Percentiles rank a stretch among this genome's conserved stretches.
phyloP scores from a whole-genome alignment of 2,329 filamentous ascomycete species.

The Aspergillus sp. region DNA sequence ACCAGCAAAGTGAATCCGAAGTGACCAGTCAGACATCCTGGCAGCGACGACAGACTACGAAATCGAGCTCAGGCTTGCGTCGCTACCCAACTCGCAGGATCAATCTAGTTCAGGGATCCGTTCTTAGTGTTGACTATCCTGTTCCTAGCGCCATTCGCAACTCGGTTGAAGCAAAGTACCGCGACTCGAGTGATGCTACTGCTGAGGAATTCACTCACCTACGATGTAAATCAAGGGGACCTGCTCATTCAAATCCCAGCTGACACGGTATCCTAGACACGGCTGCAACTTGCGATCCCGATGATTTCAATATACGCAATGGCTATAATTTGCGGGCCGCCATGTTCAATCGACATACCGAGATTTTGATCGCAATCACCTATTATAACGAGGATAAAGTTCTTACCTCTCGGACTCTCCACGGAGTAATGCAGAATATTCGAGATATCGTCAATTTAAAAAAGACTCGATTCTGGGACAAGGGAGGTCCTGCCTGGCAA shows the following conservation, averaged over 20 bases:
- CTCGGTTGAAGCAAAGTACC: slow-evolving; percentile 88
- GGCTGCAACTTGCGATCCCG: slow-evolving; percentile 94
- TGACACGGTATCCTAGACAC: slow-evolving; percentile 61
- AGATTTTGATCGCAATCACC: slow-evolving; percentile 94
- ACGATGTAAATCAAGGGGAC: slow-evolving; percentile 62
- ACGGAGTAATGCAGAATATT: slow-evolving; percentile 99
- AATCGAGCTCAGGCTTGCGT: too few relatives aligned
- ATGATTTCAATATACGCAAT: slow-evolving; percentile 98
- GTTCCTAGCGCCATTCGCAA: slow-evolving; percentile 98
- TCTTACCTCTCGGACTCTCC: slow-evolving; percentile 84
- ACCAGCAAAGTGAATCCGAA: too few relatives aligned
- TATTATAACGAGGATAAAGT: slow-evolving; percentile 99
- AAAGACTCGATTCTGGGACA: slow-evolving; percentile 99
- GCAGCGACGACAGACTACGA: too few relatives aligned
- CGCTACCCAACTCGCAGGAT: slow-evolving; percentile 74
- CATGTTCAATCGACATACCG: slow-evolving; percentile 99
- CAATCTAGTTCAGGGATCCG: slow-evolving; percentile 95
- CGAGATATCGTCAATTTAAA: slow-evolving; percentile 98
- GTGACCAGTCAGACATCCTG: too few relatives aligned
- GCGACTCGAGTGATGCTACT: slow-evolving; percentile 81
- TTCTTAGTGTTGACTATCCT: slow-evolving; percentile 95
- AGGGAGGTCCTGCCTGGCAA: slow-evolving; percentile 97
- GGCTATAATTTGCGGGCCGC: slow-evolving; percentile 96
- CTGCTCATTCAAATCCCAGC: neutral
- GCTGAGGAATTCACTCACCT: slow-evolving; percentile 98